Evolutionary conservation across 2,329 filamentous ascomycete species (phyloP).

Genomic region (Neurospora sp.): DNA sequence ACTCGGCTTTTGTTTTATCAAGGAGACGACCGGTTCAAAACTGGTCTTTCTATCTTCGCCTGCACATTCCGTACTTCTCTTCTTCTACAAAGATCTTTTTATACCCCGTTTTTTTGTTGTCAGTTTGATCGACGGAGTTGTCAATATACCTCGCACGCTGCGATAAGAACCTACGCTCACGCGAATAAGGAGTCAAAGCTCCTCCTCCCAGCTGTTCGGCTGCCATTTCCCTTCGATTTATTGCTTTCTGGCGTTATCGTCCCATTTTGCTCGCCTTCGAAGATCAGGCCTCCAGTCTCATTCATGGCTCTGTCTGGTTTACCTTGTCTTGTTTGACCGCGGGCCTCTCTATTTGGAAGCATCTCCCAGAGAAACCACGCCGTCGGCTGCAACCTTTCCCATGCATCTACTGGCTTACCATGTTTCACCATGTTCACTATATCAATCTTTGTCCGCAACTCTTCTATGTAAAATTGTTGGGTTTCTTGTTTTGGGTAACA

Average conservation of each 20-base stretch:
- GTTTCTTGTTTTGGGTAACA: neutral
- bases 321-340: neutral
- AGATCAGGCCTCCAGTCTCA: neutral
- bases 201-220: neutral
- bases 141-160: constrained; percentile 6
- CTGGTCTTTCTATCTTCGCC: neutral
- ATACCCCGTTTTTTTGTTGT: neutral
- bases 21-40: neutral
- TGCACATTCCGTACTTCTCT: neutral
- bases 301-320: neutral
- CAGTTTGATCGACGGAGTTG: neutral
- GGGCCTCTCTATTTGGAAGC: neutral
- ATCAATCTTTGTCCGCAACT: neutral
- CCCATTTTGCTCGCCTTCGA: neutral
- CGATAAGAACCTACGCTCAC: constrained; percentile 23
- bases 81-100: neutral
- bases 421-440: neutral
- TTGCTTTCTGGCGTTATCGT: neutral
- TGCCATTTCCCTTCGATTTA: neutral
- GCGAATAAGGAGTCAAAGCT: constrained; percentile 17
- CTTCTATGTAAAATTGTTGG: neutral
- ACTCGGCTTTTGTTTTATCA: neutral
- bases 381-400: neutral
- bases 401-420: neutral
- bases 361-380: neutral